Evolutionary conservation across 1,284 basidiomycete genomes (phyloP).

Genomic region (Volvariella surrecta): DNA sequence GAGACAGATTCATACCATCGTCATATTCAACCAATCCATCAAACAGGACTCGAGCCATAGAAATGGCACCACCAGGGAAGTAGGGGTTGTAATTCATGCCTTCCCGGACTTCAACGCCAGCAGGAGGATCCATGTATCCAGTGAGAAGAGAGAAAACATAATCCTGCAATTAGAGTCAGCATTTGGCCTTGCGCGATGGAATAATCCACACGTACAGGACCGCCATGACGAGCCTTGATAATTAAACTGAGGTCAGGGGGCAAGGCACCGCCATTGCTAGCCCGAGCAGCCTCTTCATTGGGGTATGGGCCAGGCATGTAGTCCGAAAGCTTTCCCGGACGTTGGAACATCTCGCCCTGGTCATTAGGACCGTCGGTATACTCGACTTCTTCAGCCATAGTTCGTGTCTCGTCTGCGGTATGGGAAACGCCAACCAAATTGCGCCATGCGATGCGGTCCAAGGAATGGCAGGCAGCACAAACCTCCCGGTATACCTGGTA

Average conservation of each 20-base stretch:
- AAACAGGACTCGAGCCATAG: constrained; percentile 96
- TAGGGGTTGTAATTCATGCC: constrained; percentile 98
- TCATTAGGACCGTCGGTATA: constrained; percentile 96
- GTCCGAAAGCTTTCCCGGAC: constrained; percentile 95
- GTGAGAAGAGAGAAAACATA: constrained; percentile 97
- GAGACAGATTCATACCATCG: constrained; percentile 51
- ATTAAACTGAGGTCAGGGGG: constrained; percentile 98
- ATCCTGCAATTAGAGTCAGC: constrained; percentile 48
- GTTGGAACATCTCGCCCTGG: constrained; percentile 96
- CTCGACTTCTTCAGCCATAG: constrained; percentile 94
- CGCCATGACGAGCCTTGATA: constrained; percentile 97
- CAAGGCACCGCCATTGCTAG: constrained; percentile 90
- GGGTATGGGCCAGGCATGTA: constrained; percentile 96
- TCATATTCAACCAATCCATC: constrained; percentile 95
- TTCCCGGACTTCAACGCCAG: constrained; percentile 93
- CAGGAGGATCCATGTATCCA: constrained; percentile 95
- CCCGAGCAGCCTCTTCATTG: constrained; percentile 96
- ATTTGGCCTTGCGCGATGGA: neutral
- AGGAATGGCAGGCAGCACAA: constrained; percentile 97
- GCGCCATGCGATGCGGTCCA: constrained; percentile 99
- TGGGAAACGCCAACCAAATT: constrained; percentile 99
- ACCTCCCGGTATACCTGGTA: constrained; percentile 99
- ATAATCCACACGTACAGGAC: constrained; percentile 58
- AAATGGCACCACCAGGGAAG: constrained; percentile 97
- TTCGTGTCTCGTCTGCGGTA: constrained; percentile 86